Base-by-base conservation (phyloP, 2,329 filamentous ascomycete genomes). In the Ophiostoma sp. region DNA sequence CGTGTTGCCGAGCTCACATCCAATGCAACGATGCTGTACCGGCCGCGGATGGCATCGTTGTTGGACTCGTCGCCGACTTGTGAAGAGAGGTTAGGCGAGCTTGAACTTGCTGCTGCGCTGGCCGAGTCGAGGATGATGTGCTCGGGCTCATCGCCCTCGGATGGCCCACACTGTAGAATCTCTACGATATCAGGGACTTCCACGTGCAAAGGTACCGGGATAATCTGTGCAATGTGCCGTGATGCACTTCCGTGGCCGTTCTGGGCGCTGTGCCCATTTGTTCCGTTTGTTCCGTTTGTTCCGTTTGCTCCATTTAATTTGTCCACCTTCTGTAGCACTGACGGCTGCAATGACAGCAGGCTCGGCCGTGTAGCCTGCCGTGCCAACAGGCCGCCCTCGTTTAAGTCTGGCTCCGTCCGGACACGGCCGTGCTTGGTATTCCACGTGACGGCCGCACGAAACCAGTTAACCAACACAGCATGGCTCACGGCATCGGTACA, bases 1-100 rank as follows among this genome's bases (percentile, higher is more conserved):
- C 82, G 83, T 70, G 84, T 72, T 0, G 87, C 83, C 45, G 84
- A 77, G 16, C 82, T 81, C 1, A 89, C 82, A 9, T 88, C 82
- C 0, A 92, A 78, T 0, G 88, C 91, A 66, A 96, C 83, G 72
- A 96, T 91, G 75, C 89, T 93, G 75, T 87, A 91, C 64, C 87
- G 81, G 2, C 89, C 89, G 64, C 81, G 78, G 1, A 84, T 81
- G 45, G 69, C 69, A 1, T 69, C 65, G 12, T 44, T 45, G 58
- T 58, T 49, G 52, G 66, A 67, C 11, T 9, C 38, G 27, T 67
- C 67, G 63, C 12, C 64, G n/a, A 66, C 65, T n/a, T 2, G 18
- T 16, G 14, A 16, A 12, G 6, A 18, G 18, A 49, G 12, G 3
- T 36, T 2, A 27, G 27, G 8, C 9, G 55, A 40, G 49, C 14